Percentiles rank a stretch among this genome's conserved stretches.
Evolutionary conservation across 2,329 filamentous ascomycete genomes (phyloP).

Genomic region (Fusarium drepaniforme): DNA sequence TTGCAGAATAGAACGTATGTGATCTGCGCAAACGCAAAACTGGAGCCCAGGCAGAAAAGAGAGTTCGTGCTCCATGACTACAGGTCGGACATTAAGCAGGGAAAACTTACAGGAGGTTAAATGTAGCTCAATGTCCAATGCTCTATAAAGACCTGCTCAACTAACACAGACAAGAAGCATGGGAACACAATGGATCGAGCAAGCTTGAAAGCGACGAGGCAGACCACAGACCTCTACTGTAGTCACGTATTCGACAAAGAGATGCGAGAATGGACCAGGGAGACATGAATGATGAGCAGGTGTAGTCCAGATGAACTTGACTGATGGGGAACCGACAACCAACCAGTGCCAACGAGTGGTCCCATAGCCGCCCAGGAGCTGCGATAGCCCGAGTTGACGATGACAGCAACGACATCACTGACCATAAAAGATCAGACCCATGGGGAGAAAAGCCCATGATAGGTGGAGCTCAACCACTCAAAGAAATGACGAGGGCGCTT

Average conservation of each 20-base stretch:
- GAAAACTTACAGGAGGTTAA: neutral
- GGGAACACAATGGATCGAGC: neutral
- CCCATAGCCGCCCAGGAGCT: conserved; percentile 1
- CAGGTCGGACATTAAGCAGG: neutral
- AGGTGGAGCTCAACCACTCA: conserved; percentile 20
- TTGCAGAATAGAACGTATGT: neutral
- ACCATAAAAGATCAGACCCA: conserved; percentile 4
- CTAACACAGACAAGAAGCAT: neutral
- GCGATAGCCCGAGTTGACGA: neutral
- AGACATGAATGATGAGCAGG: neutral
- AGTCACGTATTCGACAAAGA: neutral
- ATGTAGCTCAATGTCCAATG: neutral
- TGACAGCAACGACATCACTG: conserved; percentile 6
- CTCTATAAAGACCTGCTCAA: neutral
- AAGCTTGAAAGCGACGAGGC: neutral
- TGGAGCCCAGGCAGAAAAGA: neutral
- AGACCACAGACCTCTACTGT: neutral
- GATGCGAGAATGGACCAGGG: neutral
- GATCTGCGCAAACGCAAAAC: neutral
- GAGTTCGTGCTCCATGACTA: neutral
- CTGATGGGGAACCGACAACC: neutral
- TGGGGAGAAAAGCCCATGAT: conserved; percentile 11
- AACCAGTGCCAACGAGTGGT: neutral
- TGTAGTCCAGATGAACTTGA: neutral
- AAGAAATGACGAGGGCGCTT: conserved; percentile 34